phyloP scores from a whole-genome alignment of 345 rosid genomes.

The Orychophragmus violaceus region DNA sequence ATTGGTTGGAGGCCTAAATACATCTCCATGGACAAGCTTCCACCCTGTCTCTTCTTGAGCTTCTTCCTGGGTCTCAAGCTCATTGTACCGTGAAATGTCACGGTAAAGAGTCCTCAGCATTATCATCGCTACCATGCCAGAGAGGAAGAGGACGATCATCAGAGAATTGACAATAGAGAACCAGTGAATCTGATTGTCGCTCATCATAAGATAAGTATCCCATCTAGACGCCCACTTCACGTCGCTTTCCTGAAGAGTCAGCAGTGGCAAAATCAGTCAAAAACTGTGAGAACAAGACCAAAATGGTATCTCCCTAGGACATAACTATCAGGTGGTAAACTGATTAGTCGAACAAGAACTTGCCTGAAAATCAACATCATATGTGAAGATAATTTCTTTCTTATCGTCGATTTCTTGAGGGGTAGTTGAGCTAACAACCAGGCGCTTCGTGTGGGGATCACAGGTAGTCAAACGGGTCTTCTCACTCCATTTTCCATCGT shows the following conservation, averaged over 20 bases:
- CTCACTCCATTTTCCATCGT: too few relatives aligned
- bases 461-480: conserved; percentile 78
- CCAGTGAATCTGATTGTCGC: conserved; percentile 72
- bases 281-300: conserved; percentile 6
- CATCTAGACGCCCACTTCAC: conserved; percentile 91
- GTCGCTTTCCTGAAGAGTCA: conserved; percentile 51
- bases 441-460: conserved; percentile 69
- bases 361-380: conserved; percentile 86
- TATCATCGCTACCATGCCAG: conserved; percentile 87
- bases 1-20: conserved; percentile 65
- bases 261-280: background rate
- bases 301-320: background rate
- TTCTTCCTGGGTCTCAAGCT: too few relatives aligned
- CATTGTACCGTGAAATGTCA: too few relatives aligned
- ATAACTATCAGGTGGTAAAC: background rate
- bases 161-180: conserved; percentile 76
- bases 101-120: too few relatives aligned
- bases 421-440: conserved; percentile 68
- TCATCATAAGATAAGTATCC: conserved; percentile 84
- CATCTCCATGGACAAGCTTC: too few relatives aligned
- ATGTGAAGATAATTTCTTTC: conserved; percentile 85
- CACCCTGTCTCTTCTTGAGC: too few relatives aligned
- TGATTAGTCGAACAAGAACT: conserved; percentile 15
- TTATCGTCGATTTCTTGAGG: conserved; percentile 83
- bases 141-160: conserved; percentile 78